These are phyloP conservation scores for Colletotrichum lentis DNA, from an alignment of 2,329 filamentous ascomycete species.

Conservation along the genomic window DNA sequence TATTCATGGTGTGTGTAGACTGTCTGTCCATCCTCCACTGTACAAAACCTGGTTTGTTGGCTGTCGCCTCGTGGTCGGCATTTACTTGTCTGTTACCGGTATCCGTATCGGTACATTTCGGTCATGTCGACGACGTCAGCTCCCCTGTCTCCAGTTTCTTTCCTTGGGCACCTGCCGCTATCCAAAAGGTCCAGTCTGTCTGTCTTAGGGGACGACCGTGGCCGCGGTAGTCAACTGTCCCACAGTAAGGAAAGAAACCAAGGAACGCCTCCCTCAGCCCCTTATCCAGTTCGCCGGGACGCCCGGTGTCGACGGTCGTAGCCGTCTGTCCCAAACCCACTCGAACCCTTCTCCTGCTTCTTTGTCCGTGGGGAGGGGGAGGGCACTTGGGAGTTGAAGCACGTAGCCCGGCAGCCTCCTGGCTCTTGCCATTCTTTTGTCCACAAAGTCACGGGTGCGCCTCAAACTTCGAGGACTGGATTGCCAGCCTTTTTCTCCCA, in stretches of 20 bases:
- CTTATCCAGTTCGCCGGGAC: conserved; percentile 35
- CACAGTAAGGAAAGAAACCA: conserved; percentile 1
- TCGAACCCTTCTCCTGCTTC: not conserved
- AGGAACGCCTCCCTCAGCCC: conserved; percentile 34
- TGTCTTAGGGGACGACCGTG: not conserved
- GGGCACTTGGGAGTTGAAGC: conserved; percentile 2
- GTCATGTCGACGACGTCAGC: conserved; percentile 12
- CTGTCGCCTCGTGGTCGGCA: not conserved
- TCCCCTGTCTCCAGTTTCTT: not conserved
- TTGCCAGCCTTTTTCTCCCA: conserved; percentile 15
- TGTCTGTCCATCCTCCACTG: not conserved
- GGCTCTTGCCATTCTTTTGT: conserved; percentile 27
- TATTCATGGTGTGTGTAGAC: no score
- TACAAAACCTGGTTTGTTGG: conserved; percentile 14
- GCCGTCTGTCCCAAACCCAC: not conserved
- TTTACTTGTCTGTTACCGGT: no score
- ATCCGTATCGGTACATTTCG: not conserved
- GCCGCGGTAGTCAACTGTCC: not conserved
- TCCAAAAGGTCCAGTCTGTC: not conserved
- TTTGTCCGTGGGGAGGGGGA: conserved; percentile 27
- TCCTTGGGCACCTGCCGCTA: not conserved
- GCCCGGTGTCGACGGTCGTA: conserved; percentile 16
- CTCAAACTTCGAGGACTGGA: conserved; percentile 25
- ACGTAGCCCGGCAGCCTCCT: conserved; percentile 12
- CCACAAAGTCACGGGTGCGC: conserved; percentile 1